These are phyloP conservation scores for Scytalidium lignicola DNA, from an alignment of 2,329 filamentous ascomycete genomes.

Conservation along the genomic window DNA sequence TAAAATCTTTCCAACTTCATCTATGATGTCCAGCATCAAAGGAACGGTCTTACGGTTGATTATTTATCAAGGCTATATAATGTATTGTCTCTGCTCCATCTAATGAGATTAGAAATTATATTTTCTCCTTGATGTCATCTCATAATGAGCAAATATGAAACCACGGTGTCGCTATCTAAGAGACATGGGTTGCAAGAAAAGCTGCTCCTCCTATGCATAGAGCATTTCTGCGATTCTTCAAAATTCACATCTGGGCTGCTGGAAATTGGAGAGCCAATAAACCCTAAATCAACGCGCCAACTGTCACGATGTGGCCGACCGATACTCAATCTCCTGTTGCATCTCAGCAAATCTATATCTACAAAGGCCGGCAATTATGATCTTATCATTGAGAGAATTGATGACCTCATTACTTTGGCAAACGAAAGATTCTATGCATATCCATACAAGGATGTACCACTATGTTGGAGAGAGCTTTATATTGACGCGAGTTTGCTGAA, in stretches of 20 bases:
- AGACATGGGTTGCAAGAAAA: not conserved
- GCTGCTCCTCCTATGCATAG: not conserved
- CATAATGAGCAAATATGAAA: too few relatives aligned
- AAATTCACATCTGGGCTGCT: not conserved
- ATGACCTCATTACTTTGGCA: conserved; percentile 53
- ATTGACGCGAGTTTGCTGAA: conserved; percentile 65
- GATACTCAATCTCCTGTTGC: not conserved
- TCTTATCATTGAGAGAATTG: conserved; percentile 33
- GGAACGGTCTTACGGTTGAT: too few relatives aligned
- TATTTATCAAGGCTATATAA: too few relatives aligned
- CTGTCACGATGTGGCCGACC: not conserved
- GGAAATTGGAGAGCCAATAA: not conserved
- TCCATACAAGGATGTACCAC: conserved; percentile 60
- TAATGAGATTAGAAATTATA: too few relatives aligned
- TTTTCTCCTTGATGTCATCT: too few relatives aligned
- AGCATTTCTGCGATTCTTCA: not conserved
- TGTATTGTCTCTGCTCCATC: too few relatives aligned
- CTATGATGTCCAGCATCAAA: too few relatives aligned
- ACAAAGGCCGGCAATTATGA: not conserved
- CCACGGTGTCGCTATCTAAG: too few relatives aligned
- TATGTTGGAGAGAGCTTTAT: conserved; percentile 66
- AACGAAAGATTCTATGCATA: conserved; percentile 66
- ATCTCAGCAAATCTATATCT: not conserved
- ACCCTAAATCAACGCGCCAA: not conserved
- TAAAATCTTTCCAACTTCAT: too few relatives aligned